A percentile compares a stretch with the other conserved stretches of the same genome.
phyloP scores from a whole-genome alignment of 495 filamentous ascomycete species.

The Penicillium egyptiacum region DNA sequence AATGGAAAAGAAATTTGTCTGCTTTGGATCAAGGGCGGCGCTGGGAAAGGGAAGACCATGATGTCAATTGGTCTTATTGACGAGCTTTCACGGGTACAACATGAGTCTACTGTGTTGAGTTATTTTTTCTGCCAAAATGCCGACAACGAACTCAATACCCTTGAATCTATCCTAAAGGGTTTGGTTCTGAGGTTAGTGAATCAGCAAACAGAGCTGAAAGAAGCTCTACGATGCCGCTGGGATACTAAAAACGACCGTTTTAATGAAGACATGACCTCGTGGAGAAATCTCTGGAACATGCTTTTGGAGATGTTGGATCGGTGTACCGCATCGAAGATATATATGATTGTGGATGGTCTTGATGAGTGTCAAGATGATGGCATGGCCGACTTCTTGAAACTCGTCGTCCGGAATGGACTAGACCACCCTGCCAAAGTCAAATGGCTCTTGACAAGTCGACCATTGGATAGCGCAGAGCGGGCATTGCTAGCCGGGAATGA shows the following conservation, averaged over 20 bases:
- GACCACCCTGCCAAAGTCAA: constrained; percentile 20
- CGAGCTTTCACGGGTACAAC: constrained; percentile 15
- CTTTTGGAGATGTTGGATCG: constrained; percentile 30
- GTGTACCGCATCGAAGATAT: constrained; percentile 11
- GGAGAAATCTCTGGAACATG: constrained; percentile 30
- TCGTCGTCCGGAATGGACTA: constrained; percentile 24
- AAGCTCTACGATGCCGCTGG: constrained; percentile 24
- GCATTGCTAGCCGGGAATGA: constrained; percentile 11
- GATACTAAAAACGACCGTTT: constrained; percentile 9
- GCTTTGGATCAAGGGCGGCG: constrained; percentile 49
- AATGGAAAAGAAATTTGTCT: constrained; percentile 27
- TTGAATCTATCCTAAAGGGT: constrained; percentile 39
- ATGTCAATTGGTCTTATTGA: constrained; percentile 37
- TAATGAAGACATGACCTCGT: constrained; percentile 25
- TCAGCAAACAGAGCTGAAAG: constrained; percentile 19
- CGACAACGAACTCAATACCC: constrained; percentile 36
- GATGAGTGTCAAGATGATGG: constrained; percentile 25
- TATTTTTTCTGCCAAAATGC: constrained; percentile 52
- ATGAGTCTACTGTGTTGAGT: constrained; percentile 17
- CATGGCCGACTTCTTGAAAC: constrained; percentile 31
- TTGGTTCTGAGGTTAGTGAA: constrained; percentile 17
- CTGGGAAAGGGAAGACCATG: constrained; percentile 55
- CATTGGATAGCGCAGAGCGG: constrained; percentile 19
- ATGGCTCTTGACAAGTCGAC: constrained; percentile 33
- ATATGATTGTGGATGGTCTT: constrained; percentile 21